phyloP scores from a whole-genome alignment of 2,329 filamentous ascomycete genomes.

The Pseudodiploospora longispora region DNA sequence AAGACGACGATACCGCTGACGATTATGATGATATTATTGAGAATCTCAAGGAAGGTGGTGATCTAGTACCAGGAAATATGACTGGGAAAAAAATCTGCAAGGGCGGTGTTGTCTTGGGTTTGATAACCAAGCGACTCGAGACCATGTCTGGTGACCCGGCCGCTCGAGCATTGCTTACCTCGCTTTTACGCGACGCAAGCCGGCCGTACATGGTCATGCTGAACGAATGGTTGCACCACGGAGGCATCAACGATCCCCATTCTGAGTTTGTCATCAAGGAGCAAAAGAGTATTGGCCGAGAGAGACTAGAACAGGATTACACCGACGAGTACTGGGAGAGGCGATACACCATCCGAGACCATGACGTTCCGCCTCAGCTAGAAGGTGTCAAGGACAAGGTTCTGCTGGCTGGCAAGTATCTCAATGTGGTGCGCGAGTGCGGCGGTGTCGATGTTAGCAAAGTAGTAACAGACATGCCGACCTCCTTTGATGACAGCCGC shows the following conservation, averaged over 20 bases:
- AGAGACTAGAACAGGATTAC: conserved; percentile 89
- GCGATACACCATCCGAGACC: conserved; percentile 86
- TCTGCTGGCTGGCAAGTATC: conserved; percentile 88
- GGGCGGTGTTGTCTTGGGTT: conserved; percentile 85
- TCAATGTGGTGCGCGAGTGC: conserved; percentile 95
- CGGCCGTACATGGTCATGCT: conserved; percentile 96
- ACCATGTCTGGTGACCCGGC: conserved; percentile 91
- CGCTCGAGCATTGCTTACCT: conserved; percentile 72
- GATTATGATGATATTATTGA: conserved; percentile 92
- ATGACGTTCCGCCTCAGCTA: conserved; percentile 85
- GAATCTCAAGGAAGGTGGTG: conserved; percentile 77
- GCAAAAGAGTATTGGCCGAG: conserved; percentile 87
- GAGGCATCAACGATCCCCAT: conserved; percentile 89
- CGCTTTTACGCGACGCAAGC: conserved; percentile 77
- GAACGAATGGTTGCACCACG: conserved; percentile 97
- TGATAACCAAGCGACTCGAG: conserved; percentile 77
- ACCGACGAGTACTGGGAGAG: conserved; percentile 99
- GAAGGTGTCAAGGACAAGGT: conserved; percentile 90
- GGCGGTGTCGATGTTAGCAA: conserved; percentile 92
- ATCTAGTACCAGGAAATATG: conserved; percentile 69
- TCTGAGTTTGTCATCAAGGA: conserved; percentile 92
- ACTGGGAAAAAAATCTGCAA: conserved; percentile 89
- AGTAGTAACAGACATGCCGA: conserved; percentile 78
- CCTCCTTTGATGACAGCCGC: conserved; percentile 81
- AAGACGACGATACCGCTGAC: conserved; percentile 65